Base-by-base conservation (phyloP, 2,329 filamentous ascomycete species). In the Fusarium floridanum region DNA sequence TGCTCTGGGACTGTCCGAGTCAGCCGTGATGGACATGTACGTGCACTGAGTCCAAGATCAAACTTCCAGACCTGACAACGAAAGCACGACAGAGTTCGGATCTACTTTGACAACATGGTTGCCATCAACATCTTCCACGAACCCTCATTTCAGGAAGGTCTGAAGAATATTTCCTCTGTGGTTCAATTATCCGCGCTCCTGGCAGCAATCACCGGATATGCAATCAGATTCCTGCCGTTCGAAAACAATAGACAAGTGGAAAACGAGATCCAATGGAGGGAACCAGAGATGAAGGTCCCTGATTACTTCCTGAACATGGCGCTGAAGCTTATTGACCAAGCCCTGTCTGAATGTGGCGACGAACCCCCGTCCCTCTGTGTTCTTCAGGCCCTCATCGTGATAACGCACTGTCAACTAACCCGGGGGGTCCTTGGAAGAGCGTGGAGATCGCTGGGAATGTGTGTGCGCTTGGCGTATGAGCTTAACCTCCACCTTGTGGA, bases 321-420 rank as follows among this genome's bases (percentile, higher is more conserved):
- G n/a, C 45, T 50, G 45, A n/a, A 50, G 11, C 70, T 76, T 17
- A 74, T 80, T 14, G 76, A 83, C n/a, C 71, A 80, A 48, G 79
- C 80, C 1, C 69, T 84, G 7, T 70, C 67, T 16, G 78, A 80
- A 29, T 81, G 79, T 63, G 77, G 71, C 9, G 82, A 84, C 62
- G 73, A 80, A 29, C 66, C 76, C 6, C 80, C 82, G 3, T 78
- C 81, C 1, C 72, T 84, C 22, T 81, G 78, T 64, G 64, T 84
- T 17, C 68, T 85, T 9, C 83, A 85, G 67, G 80, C 83, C 2
- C 59, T 80, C 39, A 80, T 83, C 37, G 61, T 84, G 3, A 75
- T 77, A 9, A 81, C 82, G 2, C 81, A 81, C 68, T 82, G 80
- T 61, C 80, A 82, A 41, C 78, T 84, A 11, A 81, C 78, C 1